These are phyloP conservation scores for Trichophaea hybrida DNA, from an alignment of 2,329 filamentous ascomycete species.

Conservation along the genomic window DNA sequence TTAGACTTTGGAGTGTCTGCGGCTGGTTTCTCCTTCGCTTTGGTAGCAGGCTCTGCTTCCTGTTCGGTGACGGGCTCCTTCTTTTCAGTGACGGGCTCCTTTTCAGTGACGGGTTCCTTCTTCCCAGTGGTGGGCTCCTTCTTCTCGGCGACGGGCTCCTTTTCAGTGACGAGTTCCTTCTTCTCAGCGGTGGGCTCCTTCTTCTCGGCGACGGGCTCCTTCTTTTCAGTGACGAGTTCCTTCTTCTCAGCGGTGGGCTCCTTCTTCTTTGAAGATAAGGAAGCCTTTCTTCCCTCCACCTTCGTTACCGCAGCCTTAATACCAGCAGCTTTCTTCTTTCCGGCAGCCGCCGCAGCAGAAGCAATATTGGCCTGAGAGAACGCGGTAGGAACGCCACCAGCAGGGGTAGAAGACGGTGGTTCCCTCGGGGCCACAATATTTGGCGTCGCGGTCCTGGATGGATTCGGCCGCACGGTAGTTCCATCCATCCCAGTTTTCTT, in stretches of 20 bases:
- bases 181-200: neutral
- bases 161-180: slow-evolving; percentile 7
- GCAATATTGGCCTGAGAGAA: slow-evolving; percentile 12
- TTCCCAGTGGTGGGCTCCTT: neutral
- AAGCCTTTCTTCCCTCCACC: slow-evolving; percentile 6
- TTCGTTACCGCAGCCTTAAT: slow-evolving; percentile 13
- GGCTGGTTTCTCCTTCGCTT: slow-evolving; percentile 2
- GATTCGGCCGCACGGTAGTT: slow-evolving; percentile 33
- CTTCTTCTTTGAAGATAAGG: neutral
- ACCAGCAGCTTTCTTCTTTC: slow-evolving; percentile 14
- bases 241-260: neutral
- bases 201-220: neutral
- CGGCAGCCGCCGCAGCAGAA: slow-evolving; percentile 14
- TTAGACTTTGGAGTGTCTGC: neutral
- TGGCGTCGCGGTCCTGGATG: slow-evolving; percentile 12
- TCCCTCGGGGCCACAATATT: slow-evolving; percentile 13
- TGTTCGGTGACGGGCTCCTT: neutral
- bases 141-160: slow-evolving; percentile 11
- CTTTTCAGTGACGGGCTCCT: slow-evolving; percentile 10
- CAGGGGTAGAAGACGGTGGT: neutral
- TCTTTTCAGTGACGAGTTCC: slow-evolving; percentile 9
- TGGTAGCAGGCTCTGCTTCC: neutral
- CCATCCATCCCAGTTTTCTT: slow-evolving; percentile 42
- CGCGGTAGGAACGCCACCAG: slow-evolving; percentile 8
- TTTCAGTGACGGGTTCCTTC: slow-evolving; percentile 10